Conservation (phyloP, 352 stramenopile species). For the Thraustochytrium sp. region DNA sequence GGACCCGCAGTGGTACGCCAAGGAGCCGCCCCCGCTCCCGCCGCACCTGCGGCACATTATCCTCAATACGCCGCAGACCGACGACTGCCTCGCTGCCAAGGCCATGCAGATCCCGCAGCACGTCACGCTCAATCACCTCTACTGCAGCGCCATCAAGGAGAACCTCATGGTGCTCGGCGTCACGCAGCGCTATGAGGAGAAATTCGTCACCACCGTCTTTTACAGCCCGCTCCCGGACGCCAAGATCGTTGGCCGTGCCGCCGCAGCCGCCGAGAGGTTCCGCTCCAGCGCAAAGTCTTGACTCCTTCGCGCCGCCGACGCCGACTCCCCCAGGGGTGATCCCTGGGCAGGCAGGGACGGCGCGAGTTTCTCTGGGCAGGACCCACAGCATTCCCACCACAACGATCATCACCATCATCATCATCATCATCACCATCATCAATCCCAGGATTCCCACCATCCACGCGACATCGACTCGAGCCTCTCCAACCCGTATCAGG, state of each 20-base stretch:
- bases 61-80: slow-evolving; percentile 91
- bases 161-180: slow-evolving; percentile 99
- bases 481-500: too few relatives aligned
- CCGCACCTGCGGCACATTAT: slow-evolving; percentile 98
- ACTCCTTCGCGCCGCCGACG: too few relatives aligned
- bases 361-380: too few relatives aligned
- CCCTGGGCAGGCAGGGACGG: too few relatives aligned
- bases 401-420: too few relatives aligned
- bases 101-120: slow-evolving; percentile 81
- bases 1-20: slow-evolving; percentile 84
- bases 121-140: slow-evolving; percentile 98
- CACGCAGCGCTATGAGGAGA: slow-evolving; percentile 93
- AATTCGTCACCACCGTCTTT: slow-evolving; percentile 97
- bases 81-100: slow-evolving; percentile 74
- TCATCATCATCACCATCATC: too few relatives aligned
- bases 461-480: too few relatives aligned
- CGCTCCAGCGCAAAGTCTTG: background rate
- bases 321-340: too few relatives aligned
- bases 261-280: background rate
- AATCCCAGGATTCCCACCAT: too few relatives aligned
- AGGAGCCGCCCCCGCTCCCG: slow-evolving; percentile 94
- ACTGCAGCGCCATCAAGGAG: slow-evolving; percentile 97
- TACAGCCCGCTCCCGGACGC: slow-evolving; percentile 81
- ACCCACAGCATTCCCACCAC: too few relatives aligned
- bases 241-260: background rate